Base-by-base conservation (phyloP, 2,329 filamentous ascomycete species). In the Exophiala sideris region DNA sequence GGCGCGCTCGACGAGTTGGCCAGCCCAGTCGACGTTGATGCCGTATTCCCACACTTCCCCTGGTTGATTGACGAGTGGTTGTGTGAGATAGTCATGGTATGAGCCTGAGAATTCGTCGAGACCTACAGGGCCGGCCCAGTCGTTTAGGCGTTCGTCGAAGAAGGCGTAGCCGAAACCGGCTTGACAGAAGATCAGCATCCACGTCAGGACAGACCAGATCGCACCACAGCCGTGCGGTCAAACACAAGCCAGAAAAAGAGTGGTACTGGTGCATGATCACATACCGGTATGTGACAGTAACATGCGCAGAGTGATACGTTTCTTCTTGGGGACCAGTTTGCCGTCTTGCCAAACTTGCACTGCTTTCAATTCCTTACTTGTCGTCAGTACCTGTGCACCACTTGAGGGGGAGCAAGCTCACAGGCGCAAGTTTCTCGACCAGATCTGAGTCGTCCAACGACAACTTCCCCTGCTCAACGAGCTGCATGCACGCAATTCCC, bases 11-110 rank as follows among this genome's bases (percentile, higher is more conserved):
- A 82, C 65, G 0, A 75, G 68, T 2, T 77, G 64, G 2, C 79
- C 79, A 0, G 75, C 80, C 79, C 79, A 83, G 63, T 83, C 79
- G 11, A 81, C 71, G 16, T 69, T 69, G 20, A 81, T 77, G 2
- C 80, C 79, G 24, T 87, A 87, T 53, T 82, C 76, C 81, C 82
- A 88, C 3, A 71, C 72, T 29, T 78, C 75, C 0, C 85, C 84
- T 0, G 86, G 85, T 58, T 88, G 83, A 61, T 85, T 83, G 1
- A 86, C 68, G 10, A 88, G 69, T 0, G 83, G 80, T 9, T 64
- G 62, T 50, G 72, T 66, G 35, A 78, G 63, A 45, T 85, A 71
- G 24, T 82, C 82, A 39, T 60, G 42, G 41, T 59, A 60, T 3
- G 53, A 54, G 2, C 80, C 79, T 0, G 75, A 76, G 63, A 85